Evolutionary conservation across 192 early-diverging fungal genomes (phyloP).

Genomic region (Phycomyces nitens): DNA sequence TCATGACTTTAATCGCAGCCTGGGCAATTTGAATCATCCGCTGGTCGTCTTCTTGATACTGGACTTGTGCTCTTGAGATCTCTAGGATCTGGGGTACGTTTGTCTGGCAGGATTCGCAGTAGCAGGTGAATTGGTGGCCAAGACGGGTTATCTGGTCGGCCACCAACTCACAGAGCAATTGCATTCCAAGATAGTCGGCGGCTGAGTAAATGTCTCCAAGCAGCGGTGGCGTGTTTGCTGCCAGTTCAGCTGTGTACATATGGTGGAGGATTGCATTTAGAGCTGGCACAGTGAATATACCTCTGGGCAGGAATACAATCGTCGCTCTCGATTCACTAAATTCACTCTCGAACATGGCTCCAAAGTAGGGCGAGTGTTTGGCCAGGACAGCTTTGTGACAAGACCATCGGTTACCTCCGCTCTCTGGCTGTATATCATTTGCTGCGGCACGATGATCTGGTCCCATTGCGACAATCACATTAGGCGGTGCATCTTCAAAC

Average conservation of each 20-base stretch:
- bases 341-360: slow-evolving; percentile 28
- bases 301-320: slow-evolving; percentile 24
- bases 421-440: background rate
- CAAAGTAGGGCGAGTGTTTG: slow-evolving; percentile 25
- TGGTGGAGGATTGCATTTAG: slow-evolving; percentile 18
- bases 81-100: slow-evolving; percentile 11
- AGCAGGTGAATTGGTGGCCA: slow-evolving; percentile 16
- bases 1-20: slow-evolving; percentile 8
- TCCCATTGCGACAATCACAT: slow-evolving; percentile 16
- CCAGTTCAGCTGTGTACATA: slow-evolving; percentile 20
- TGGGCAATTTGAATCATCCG: slow-evolving; percentile 1
- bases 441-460: background rate
- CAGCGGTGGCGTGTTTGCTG: background rate
- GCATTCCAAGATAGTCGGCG: slow-evolving; percentile 32
- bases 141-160: slow-evolving; percentile 7
- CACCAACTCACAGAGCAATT: slow-evolving; percentile 12
- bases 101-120: slow-evolving; percentile 11
- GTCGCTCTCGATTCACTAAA: slow-evolving; percentile 27
- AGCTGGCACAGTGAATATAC: slow-evolving; percentile 16
- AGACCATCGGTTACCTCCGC: slow-evolving; percentile 14
- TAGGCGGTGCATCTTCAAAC: background rate
- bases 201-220: slow-evolving; percentile 12
- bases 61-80: slow-evolving; percentile 2
- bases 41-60: slow-evolving; percentile 7
- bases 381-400: slow-evolving; percentile 18